Conservation (phyloP, 306 rosid genomes). For the Casuarina glauca region DNA sequence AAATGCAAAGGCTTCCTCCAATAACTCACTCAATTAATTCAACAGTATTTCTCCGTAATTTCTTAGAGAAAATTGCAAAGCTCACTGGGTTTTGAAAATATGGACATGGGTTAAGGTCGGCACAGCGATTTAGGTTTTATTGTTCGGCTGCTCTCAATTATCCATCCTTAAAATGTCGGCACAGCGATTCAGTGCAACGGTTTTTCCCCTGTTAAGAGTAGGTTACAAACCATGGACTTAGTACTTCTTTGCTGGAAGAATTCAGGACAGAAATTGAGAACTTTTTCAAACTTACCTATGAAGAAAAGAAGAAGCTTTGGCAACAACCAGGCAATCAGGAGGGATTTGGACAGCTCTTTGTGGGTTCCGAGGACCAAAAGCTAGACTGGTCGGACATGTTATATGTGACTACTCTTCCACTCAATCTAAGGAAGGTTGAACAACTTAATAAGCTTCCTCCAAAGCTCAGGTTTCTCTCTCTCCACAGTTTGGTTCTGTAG, state of each 20-base stretch:
- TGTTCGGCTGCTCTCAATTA: slow-evolving; percentile 43
- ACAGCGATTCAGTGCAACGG: no score
- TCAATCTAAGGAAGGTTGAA: slow-evolving; percentile 9
- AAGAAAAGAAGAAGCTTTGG: slow-evolving; percentile 39
- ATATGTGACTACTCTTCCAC: slow-evolving; percentile 29
- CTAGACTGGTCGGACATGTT: slow-evolving; percentile 47
- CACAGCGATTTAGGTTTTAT: slow-evolving; percentile 38
- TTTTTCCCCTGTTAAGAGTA: neutral
- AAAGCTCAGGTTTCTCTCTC: slow-evolving; percentile 30
- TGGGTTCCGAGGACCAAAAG: slow-evolving; percentile 45
- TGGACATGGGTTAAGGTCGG: slow-evolving; percentile 39
- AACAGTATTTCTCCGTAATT: neutral
- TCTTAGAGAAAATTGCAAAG: slow-evolving; percentile 19
- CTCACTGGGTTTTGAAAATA: slow-evolving; percentile 35
- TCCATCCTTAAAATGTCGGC: slow-evolving; percentile 25
- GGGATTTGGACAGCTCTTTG: slow-evolving; percentile 47
- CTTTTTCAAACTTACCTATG: slow-evolving; percentile 35
- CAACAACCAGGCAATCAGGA: slow-evolving; percentile 30
- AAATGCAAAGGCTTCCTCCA: no score
- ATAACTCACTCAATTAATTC: no score
- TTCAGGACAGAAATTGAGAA: slow-evolving; percentile 17
- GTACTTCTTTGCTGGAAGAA: slow-evolving; percentile 30
- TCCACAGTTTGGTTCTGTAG: neutral
- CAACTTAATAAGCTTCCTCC: slow-evolving; percentile 34
- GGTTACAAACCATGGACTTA: slow-evolving; percentile 37